Evolutionary conservation across 768 basidiomycete genomes (phyloP), one percentile per base, ranked within the genome.

Genomic region (Collybia sp.): DNA sequence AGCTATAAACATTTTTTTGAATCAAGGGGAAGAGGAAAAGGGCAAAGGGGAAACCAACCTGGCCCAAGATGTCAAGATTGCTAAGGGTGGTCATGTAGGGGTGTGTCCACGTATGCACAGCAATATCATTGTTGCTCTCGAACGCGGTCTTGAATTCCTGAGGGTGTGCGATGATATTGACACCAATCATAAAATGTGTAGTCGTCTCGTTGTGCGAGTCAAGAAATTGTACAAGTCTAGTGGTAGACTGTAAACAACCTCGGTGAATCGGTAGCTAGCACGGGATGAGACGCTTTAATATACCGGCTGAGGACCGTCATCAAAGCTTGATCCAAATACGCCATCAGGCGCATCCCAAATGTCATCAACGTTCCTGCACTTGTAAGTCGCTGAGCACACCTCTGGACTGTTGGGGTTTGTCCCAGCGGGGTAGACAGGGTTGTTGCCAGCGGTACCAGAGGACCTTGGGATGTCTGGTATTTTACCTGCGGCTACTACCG

Each of bases 141-240:
- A 80, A 80, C 0, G 81, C 82, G 9, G 58, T 56, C 47, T 67
- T 51, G 63, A 93, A 90, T 39, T 71, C 55, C 8, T 70, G 58
- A 3, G 81, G 77, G 57, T 86, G 69, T 35, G 58, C 42, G 19
- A 87, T 54, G 47, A 93, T 86, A 58, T 92, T 87, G 30, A 75
- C 59, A 13, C 93, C 93, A 52, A 96, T 94, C 72, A 93, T 79
- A 63, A 94, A 95, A 60, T 94, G 91, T 4, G 93, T 94, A 2
- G 82, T 83, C n/a, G 63, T 74, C 46, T 80, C 62, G 49, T 83
- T 79, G 47, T 93, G 75, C n/a, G 68, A 44, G 48, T 71, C 52
- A 41, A 95, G 70, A 61, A 91, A 94, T 6, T 76, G 55, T 56
- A 88, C 77, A 15, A 95, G 75, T 10, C 49, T 49, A 1, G 58